Conservation (phyloP, 78 protist genomes). For the Protostelium mycophagum region DNA sequence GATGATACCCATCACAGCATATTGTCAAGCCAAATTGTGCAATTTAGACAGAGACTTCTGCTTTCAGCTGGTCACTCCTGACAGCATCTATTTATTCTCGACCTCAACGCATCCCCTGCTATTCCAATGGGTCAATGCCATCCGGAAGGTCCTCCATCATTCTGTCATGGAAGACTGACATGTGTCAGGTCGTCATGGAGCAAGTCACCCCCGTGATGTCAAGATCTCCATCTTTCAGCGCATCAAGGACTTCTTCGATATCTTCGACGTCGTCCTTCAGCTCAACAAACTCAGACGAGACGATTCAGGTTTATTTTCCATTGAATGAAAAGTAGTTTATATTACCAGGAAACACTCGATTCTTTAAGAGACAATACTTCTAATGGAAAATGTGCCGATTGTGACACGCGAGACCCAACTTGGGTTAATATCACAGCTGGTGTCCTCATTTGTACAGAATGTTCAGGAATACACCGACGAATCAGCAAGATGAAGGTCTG, state of each 20-base stretch:
- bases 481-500: neutral
- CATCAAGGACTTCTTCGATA: too few relatives aligned
- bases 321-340: too few relatives aligned
- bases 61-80: constrained; percentile 52
- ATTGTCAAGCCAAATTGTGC: constrained; percentile 37
- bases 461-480: constrained; percentile 36
- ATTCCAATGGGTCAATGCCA: constrained; percentile 43
- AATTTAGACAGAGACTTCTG: constrained; percentile 33
- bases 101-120: constrained; percentile 12
- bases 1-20: constrained; percentile 19
- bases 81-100: constrained; percentile 41
- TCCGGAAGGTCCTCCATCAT: constrained; percentile 10
- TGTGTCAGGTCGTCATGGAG: too few relatives aligned
- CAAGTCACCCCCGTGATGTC: too few relatives aligned
- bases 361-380: neutral
- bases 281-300: too few relatives aligned
- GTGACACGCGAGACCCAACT: constrained; percentile 39
- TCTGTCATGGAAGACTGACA: too few relatives aligned
- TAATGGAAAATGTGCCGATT: constrained; percentile 29
- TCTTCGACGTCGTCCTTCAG: too few relatives aligned
- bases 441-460: constrained; percentile 45
- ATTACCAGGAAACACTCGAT: neutral
- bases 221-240: too few relatives aligned
- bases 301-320: too few relatives aligned
- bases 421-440: constrained; percentile 42